Conservation (phyloP, 768 basidiomycete species). For the Amylocystis lapponica region DNA sequence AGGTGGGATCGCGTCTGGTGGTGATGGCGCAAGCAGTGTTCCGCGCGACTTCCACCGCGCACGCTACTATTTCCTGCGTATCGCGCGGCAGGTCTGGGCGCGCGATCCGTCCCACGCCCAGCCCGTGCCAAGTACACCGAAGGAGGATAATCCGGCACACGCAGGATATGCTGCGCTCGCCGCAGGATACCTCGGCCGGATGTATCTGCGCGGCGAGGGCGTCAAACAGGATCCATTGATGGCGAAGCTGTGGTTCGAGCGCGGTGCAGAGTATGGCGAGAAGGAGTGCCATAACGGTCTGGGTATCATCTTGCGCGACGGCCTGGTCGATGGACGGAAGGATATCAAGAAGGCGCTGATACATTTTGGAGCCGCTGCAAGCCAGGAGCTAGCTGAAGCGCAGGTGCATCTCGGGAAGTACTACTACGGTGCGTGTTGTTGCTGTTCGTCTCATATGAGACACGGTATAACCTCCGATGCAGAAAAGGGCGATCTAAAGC, state of each 20-base stretch:
- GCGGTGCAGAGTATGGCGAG: constrained; percentile 76
- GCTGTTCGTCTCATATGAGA: constrained; percentile 5
- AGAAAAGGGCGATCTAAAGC: constrained; percentile 65
- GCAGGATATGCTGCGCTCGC: constrained; percentile 65
- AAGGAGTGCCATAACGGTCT: constrained; percentile 86
- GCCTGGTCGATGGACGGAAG: constrained; percentile 57
- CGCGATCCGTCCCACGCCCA: constrained; percentile 61
- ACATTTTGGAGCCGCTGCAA: constrained; percentile 76
- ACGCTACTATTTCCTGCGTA: constrained; percentile 74
- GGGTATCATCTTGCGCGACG: constrained; percentile 91
- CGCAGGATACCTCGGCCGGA: constrained; percentile 86
- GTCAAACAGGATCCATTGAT: constrained; percentile 65
- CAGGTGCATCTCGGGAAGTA: constrained; percentile 87
- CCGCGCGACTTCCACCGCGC: constrained; percentile 75
- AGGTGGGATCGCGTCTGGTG: constrained; percentile 82
- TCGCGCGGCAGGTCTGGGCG: constrained; percentile 86
- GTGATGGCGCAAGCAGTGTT: constrained; percentile 89
- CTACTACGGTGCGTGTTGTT: constrained; percentile 46
- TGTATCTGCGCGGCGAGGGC: constrained; percentile 93
- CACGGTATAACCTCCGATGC: background rate
- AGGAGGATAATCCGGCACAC: constrained; percentile 22
- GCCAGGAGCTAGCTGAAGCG: constrained; percentile 87
- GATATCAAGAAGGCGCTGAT: constrained; percentile 59
- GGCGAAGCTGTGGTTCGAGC: constrained; percentile 93
- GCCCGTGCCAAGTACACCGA: constrained; percentile 12